Evolutionary conservation across 2,329 filamentous ascomycete genomes (phyloP), one percentile per base, ranked within the genome.

Genomic region (Aspergillus niger): DNA sequence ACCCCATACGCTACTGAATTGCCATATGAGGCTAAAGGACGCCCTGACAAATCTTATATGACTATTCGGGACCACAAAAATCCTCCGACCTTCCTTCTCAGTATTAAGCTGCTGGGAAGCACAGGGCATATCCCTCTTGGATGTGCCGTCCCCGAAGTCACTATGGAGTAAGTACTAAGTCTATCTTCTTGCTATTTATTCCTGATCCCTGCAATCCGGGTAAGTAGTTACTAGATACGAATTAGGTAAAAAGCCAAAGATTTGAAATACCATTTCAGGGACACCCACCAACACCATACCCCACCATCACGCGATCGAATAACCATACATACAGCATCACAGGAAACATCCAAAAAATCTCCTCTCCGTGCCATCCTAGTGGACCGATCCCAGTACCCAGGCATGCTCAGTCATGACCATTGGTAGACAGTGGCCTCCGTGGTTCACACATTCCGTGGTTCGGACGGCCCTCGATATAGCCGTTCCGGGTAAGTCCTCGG

Each of bases 1-100:
- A 55, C 52, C 52, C 52, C 52, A 44, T 55, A 55, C 32, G 41
- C 53, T 55, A 55, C 53, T 47, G 53, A 39, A 24, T 28, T 53
- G 51, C n/a, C n/a, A 38, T 26, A 39, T 39, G 51, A 39, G 51
- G 36, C 47, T 50, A 50, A 41, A 26, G 26, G 39, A 36, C 28
- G 39, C 39, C 53, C 44, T 55, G 53, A 55, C 53, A 55, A 55
- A 55, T 55, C 22, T 22, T 24, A 17, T 10, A 47, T 36, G 38
- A 26, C 36, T 28, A 39, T 52, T 32, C 30, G 50, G 20, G 20
- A 24, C 28, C 50, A 15, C 15, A 13, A 24, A 44, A 44, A 44
- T 22, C 41, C 41, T 24, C 41, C 41, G 41, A 24, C 41, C 41
- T 22, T 44, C 41, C 41, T 22, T 28, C 22, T 11, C 47, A 26